A percentile compares a stretch with the other conserved stretches of the same genome.
Evolutionary conservation across 2,329 filamentous ascomycete species (phyloP).

Genomic region (Pseudogymnoascus sp.): DNA sequence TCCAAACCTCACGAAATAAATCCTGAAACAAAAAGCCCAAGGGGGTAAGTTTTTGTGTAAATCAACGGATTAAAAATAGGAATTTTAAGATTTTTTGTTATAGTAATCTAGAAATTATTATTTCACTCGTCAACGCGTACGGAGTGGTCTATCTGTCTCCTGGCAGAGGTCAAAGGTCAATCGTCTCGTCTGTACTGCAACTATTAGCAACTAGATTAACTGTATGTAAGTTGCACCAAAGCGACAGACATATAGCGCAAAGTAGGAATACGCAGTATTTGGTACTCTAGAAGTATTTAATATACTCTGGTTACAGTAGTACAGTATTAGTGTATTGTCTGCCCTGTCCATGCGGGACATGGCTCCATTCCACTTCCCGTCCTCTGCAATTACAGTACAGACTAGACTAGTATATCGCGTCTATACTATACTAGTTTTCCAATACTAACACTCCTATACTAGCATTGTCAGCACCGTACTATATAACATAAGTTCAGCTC

Average conservation of each 20-base stretch:
- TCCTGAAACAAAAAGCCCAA: not conserved
- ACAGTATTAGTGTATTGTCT: not conserved
- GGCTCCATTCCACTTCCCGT: not conserved
- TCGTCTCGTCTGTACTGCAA: not conserved
- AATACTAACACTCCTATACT: not conserved
- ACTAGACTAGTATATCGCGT: not conserved
- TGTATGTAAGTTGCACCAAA: not conserved
- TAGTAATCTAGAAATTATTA: not conserved
- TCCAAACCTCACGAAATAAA: not conserved
- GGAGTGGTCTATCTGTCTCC: not conserved
- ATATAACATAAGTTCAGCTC: not conserved
- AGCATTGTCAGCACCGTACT: not conserved
- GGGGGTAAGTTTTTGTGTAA: not conserved
- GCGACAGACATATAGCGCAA: not conserved
- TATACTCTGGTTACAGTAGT: no score
- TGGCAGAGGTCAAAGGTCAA: not conserved
- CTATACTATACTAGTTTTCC: not conserved
- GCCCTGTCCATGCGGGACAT: not conserved
- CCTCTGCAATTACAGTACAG: not conserved
- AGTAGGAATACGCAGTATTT: not conserved
- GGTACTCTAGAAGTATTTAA: no score
- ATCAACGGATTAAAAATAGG: not conserved
- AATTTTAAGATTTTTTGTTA: not conserved
- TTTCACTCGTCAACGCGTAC: not conserved
- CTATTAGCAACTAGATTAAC: not conserved